phyloP scores from a whole-genome alignment of 2,329 filamentous ascomycete species.

The Phoma sp. region DNA sequence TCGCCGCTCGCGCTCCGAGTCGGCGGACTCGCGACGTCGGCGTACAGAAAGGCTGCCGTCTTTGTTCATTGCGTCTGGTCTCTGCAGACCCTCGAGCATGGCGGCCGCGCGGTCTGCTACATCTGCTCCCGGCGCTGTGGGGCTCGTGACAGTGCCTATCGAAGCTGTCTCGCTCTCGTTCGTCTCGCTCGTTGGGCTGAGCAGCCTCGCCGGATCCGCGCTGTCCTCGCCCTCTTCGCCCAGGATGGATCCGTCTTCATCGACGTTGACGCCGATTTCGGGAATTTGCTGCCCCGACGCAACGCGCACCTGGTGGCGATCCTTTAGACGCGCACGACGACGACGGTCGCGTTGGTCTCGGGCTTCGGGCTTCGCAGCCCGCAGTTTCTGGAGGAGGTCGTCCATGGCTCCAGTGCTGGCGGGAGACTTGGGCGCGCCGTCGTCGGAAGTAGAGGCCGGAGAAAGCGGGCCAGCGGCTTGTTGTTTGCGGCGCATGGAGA shows the following conservation, averaged over 20 bases:
- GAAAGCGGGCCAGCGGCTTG: slow-evolving; percentile 48
- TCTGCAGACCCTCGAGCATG: slow-evolving; percentile 81
- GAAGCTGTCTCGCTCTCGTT: slow-evolving; percentile 33
- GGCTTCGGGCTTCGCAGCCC: slow-evolving; percentile 88
- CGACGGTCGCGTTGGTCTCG: slow-evolving; percentile 88
- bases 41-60: slow-evolving; percentile 60
- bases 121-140: slow-evolving; percentile 58
- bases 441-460: slow-evolving; percentile 59
- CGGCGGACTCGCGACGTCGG: slow-evolving; percentile 74
- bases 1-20: slow-evolving; percentile 76
- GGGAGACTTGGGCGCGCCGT: slow-evolving; percentile 59
- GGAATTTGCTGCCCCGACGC: slow-evolving; percentile 90
- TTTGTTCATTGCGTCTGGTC: slow-evolving; percentile 61
- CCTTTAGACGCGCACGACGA: slow-evolving; percentile 85
- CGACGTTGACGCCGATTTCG: slow-evolving; percentile 66
- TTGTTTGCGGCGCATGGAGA: slow-evolving; percentile 85
- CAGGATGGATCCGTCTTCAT: slow-evolving; percentile 49
- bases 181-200: slow-evolving; percentile 58
- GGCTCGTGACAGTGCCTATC: slow-evolving; percentile 35
- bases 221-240: slow-evolving; percentile 22
- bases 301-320: slow-evolving; percentile 86
- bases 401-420: slow-evolving; percentile 94
- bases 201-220: slow-evolving; percentile 56
- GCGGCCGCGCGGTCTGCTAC: slow-evolving; percentile 84
- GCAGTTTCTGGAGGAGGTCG: slow-evolving; percentile 89